phyloP scores from a whole-genome alignment of 2,329 filamentous ascomycete species.

The Claviceps africana region DNA sequence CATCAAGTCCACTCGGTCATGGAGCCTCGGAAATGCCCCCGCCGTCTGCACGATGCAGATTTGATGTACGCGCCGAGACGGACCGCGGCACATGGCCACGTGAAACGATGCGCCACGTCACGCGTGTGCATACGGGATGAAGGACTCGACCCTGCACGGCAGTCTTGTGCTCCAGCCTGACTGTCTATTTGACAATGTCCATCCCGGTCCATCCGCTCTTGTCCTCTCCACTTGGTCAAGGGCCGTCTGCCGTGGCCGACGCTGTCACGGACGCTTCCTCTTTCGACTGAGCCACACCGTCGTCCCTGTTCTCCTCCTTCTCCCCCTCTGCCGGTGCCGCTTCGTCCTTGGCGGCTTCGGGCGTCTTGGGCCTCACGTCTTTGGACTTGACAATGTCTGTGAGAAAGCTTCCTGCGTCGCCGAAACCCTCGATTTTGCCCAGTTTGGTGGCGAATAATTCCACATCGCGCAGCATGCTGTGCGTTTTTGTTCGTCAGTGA shows the following conservation, averaged over 20 bases:
- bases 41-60: too few species aligned
- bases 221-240: not conserved
- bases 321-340: slow-evolving; percentile 8
- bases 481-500: not conserved
- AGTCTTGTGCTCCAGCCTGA: too few species aligned
- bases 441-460: slow-evolving; percentile 59
- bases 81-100: too few species aligned
- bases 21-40: too few species aligned
- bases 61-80: too few species aligned
- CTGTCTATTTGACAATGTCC: too few species aligned
- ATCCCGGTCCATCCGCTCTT: not conserved
- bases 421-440: slow-evolving; percentile 65
- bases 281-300: not conserved
- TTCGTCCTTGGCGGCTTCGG: slow-evolving; percentile 4
- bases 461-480: slow-evolving; percentile 63
- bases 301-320: slow-evolving; percentile 5
- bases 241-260: not conserved
- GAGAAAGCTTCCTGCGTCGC: slow-evolving; percentile 57
- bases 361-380: slow-evolving; percentile 20
- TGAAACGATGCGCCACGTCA: too few species aligned
- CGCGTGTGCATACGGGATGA: too few species aligned
- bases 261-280: not conserved
- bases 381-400: slow-evolving; percentile 51
- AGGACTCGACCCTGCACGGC: too few species aligned
- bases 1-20: too few species aligned